Evolutionary conservation across 768 basidiomycete species (phyloP).

Genomic region (Lepiota brunneoincarnata): DNA sequence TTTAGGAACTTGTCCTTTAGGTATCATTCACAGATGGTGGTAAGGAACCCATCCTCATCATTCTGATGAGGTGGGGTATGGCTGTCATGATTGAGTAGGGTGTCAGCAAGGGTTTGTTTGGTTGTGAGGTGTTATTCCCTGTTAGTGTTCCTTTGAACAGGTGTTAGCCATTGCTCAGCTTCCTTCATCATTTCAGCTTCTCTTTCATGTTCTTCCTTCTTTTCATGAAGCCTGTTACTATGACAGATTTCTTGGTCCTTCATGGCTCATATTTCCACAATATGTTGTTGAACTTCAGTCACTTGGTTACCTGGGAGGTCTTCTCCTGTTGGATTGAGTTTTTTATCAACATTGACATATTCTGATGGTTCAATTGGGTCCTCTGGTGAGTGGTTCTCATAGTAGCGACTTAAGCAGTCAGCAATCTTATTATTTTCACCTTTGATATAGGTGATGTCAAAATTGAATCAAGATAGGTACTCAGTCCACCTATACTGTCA

Average conservation of each 20-base stretch:
- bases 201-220: slow-evolving; percentile 2
- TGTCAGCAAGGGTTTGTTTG: too few species aligned
- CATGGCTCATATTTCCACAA: slow-evolving; percentile 13
- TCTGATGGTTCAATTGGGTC: slow-evolving; percentile 17
- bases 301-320: slow-evolving; percentile 15
- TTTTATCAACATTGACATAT: slow-evolving; percentile 18
- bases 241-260: background rate
- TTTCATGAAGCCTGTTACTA: slow-evolving; percentile 12
- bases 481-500: slow-evolving; percentile 28
- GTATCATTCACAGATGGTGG: too few species aligned
- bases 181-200: slow-evolving; percentile 10
- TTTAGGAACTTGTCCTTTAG: slow-evolving; percentile 13
- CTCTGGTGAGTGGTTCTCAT: slow-evolving; percentile 19
- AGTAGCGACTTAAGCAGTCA: slow-evolving; percentile 28
- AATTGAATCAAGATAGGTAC: slow-evolving; percentile 25
- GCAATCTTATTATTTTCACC: slow-evolving; percentile 26
- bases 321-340: slow-evolving; percentile 18
- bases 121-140: too few species aligned
- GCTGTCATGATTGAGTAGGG: too few species aligned
- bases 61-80: too few species aligned
- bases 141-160: too few species aligned
- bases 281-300: slow-evolving; percentile 13
- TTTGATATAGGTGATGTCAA: slow-evolving; percentile 25
- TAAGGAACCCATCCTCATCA: too few species aligned
- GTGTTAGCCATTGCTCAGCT: slow-evolving; percentile 15